phyloP scores from a whole-genome alignment of 2,329 filamentous ascomycete genomes.

The Fusarium dimerum region DNA sequence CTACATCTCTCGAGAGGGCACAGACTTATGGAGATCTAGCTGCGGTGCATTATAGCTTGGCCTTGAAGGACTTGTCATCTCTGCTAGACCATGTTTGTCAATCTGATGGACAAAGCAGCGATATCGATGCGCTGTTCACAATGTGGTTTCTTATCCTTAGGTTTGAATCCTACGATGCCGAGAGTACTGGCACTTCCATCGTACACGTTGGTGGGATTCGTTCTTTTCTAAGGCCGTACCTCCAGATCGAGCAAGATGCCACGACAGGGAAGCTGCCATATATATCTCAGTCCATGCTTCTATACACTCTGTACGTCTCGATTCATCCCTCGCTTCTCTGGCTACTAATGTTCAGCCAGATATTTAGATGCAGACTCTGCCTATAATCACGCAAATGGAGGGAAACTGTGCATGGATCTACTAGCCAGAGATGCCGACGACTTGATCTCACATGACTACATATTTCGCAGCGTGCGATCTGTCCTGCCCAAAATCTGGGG shows the following conservation, averaged over 20 bases:
- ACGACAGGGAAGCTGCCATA: constrained; percentile 9
- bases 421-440: constrained; percentile 20
- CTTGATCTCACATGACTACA: constrained; percentile 23
- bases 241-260: constrained; percentile 4
- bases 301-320: constrained; percentile 18
- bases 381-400: constrained; percentile 12
- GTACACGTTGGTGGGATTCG: constrained; percentile 23
- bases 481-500: constrained; percentile 25
- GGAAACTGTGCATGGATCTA: constrained; percentile 20
- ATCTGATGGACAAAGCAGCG: constrained; percentile 1
- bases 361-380: constrained; percentile 24
- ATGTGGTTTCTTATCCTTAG: constrained; percentile 26
- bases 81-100: constrained; percentile 15
- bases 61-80: constrained; percentile 21
- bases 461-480: constrained; percentile 19
- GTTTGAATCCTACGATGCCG: constrained; percentile 19
- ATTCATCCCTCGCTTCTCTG: rapidly evolving
- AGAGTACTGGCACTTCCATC: constrained; percentile 12
- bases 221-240: constrained; percentile 16
- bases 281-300: constrained; percentile 17
- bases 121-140: constrained; percentile 20
- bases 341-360: neutral
- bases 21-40: constrained; percentile 7
- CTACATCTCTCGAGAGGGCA: constrained; percentile 1
- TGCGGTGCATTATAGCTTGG: constrained; percentile 12